These are phyloP conservation scores for Massariosphaeria phaeospora DNA, from an alignment of 495 filamentous ascomycete species.

Conservation along the genomic window DNA sequence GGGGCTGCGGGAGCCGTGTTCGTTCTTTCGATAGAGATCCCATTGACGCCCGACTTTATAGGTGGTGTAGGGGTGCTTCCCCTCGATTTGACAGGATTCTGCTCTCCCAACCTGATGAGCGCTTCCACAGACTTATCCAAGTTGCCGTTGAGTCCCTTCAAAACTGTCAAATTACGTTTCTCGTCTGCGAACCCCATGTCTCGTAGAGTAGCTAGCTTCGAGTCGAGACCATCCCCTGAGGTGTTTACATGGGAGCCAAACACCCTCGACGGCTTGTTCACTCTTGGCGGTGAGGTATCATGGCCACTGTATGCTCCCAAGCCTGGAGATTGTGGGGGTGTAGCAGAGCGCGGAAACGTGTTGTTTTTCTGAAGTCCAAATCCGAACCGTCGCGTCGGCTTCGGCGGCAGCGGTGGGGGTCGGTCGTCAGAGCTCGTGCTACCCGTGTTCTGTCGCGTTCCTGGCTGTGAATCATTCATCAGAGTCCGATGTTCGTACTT, in stretches of 20 bases:
- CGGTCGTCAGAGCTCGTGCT: slow-evolving; percentile 48
- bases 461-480: slow-evolving; percentile 41
- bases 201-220: slow-evolving; percentile 68
- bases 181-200: slow-evolving; percentile 94
- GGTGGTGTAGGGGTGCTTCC: slow-evolving; percentile 25
- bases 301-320: slow-evolving; percentile 31
- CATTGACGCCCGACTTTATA: slow-evolving; percentile 19
- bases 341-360: slow-evolving; percentile 47
- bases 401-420: slow-evolving; percentile 80
- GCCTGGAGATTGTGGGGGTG: slow-evolving; percentile 38
- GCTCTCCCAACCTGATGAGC: slow-evolving; percentile 71
- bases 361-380: slow-evolving; percentile 69
- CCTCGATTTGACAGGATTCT: slow-evolving; percentile 29
- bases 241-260: slow-evolving; percentile 63
- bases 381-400: slow-evolving; percentile 70
- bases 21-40: slow-evolving; percentile 28
- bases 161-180: slow-evolving; percentile 67
- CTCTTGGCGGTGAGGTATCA: slow-evolving; percentile 39
- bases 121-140: slow-evolving; percentile 80
- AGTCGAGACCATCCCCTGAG: slow-evolving; percentile 54
- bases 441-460: slow-evolving; percentile 46
- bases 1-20: slow-evolving; percentile 12
- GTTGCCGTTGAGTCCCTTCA: slow-evolving; percentile 76
- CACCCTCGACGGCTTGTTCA: slow-evolving; percentile 57
- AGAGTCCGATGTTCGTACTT: slow-evolving; percentile 73